These are phyloP conservation scores for Cordyceps militaris DNA, from an alignment of 2,329 filamentous ascomycete species.

Conservation along the genomic window DNA sequence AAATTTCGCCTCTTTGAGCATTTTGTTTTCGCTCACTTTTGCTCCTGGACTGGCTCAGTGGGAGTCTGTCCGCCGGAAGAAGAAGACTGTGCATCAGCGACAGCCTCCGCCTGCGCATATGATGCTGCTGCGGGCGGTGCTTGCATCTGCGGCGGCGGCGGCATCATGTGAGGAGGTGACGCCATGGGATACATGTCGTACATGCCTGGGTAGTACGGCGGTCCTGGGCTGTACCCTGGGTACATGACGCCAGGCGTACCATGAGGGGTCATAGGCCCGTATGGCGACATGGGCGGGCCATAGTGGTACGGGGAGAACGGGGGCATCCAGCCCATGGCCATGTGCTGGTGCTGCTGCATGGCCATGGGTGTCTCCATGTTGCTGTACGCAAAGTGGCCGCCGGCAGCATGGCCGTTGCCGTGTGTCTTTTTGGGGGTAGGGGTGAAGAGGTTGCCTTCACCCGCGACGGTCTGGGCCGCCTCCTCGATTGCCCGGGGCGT, in stretches of 20 bases:
- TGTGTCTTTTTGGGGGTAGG: constrained; percentile 8
- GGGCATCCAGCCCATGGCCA: constrained; percentile 17
- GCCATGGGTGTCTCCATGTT: constrained; percentile 11
- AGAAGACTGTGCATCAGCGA: background rate
- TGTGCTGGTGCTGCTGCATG: background rate
- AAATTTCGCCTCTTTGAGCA: constrained; percentile 83
- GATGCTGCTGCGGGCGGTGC: background rate
- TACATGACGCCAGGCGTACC: constrained; percentile 17
- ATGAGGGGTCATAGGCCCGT: constrained; percentile 19
- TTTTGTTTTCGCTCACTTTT: constrained; percentile 69
- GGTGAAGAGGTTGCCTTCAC: background rate
- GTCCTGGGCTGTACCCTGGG: constrained; percentile 18
- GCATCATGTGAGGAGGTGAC: constrained; percentile 19
- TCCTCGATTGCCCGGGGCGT: background rate
- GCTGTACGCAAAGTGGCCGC: background rate
- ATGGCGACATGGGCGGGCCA: constrained; percentile 9
- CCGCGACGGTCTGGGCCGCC: background rate
- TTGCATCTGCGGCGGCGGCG: constrained; percentile 10
- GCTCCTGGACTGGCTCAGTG: constrained; percentile 51
- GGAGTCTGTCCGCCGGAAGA: background rate
- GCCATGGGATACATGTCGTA: constrained; percentile 16
- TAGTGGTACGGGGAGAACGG: constrained; percentile 15
- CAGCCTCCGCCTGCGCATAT: background rate
- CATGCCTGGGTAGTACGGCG: constrained; percentile 17
- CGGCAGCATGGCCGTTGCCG: background rate